A percentile compares a stretch with the other conserved stretches of the same genome.
Conservation (phyloP, 768 basidiomycete genomes). For the Lentinus brumalis region DNA sequence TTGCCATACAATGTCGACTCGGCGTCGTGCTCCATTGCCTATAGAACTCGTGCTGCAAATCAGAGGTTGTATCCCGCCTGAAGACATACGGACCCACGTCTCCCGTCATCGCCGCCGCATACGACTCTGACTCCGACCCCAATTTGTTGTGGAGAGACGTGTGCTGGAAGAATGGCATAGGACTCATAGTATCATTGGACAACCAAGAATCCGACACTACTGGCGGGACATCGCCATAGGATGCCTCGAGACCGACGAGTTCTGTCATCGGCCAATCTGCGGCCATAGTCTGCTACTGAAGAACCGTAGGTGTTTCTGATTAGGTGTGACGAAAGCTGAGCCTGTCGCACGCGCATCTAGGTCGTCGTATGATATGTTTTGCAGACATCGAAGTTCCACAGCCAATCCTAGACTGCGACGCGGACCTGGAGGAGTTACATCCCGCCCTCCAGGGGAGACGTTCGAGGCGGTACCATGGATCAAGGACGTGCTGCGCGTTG, state of each 20-base stretch:
- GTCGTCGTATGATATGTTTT: not conserved
- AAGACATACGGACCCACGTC: slow-evolving; percentile 8
- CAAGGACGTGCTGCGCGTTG: not conserved
- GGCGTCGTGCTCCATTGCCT: no score
- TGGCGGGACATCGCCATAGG: slow-evolving; percentile 9
- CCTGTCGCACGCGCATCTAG: not conserved
- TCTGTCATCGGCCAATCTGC: slow-evolving; percentile 2
- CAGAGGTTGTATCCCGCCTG: not conserved
- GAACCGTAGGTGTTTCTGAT: not conserved
- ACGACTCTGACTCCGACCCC: not conserved
- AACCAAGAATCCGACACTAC: not conserved
- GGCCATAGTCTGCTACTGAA: not conserved
- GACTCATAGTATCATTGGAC: not conserved
- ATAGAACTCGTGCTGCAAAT: slow-evolving; percentile 5
- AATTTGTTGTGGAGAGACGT: not conserved
- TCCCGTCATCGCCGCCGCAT: slow-evolving; percentile 1
- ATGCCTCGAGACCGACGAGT: not conserved
- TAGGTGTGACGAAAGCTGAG: not conserved
- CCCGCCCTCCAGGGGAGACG: not conserved
- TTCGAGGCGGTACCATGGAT: not conserved
- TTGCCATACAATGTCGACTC: no score
- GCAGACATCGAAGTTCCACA: no score
- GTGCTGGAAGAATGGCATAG: slow-evolving; percentile 9
- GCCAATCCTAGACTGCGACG: not conserved
- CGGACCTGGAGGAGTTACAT: not conserved